Base-by-base conservation (phyloP, 2,329 filamentous ascomycete genomes). In the Fusarium sp. region DNA sequence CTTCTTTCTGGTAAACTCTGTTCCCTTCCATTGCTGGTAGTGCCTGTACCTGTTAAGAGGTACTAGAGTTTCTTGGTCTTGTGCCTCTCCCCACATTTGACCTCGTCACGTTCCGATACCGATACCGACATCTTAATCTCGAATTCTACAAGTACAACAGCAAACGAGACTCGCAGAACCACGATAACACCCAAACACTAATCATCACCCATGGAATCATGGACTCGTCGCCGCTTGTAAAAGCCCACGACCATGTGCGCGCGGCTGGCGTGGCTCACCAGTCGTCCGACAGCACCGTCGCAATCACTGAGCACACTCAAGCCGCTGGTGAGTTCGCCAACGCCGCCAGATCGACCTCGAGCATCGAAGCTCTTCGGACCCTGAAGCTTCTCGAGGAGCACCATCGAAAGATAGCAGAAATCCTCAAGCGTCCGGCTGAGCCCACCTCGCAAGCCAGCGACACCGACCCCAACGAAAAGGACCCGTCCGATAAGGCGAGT, bases 321-420 rank as follows among this genome's bases (percentile, higher is more conserved):
- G 96, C 96, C 38, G 95, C 96, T 3, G 91, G 90, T 68, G 93
- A 97, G 78, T 98, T 97, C 78, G 91, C 93, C 64, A 91, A 91
- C 64, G 94, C 94, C 31, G 90, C 93, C n/a, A 87, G 89, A 65
- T 87, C 82, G 47, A 97, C 93, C 9, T 85, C 84, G 40, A 88
- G 84, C 76, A 77, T 85, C 67, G 86, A 97, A 84, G 95, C 94
- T 15, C 81, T 97, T 50, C 89, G 96, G 53, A 96, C 94, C 11
- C 84, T 99, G 63, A 89, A 88, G 70, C 87, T 98, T 4, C 89
- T 99, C 60, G 94, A 98, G 79, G 87, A 92, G 67, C 94, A 99
- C 78, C 96, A 99, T 78, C 88, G 90, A 70, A 90, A 89, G 66
- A 89, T 98, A 14, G 94, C 94, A 17, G 89, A 92, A 68, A 88